phyloP scores from a whole-genome alignment of 179 eudicot genomes.

The Kewa caespitosa region DNA sequence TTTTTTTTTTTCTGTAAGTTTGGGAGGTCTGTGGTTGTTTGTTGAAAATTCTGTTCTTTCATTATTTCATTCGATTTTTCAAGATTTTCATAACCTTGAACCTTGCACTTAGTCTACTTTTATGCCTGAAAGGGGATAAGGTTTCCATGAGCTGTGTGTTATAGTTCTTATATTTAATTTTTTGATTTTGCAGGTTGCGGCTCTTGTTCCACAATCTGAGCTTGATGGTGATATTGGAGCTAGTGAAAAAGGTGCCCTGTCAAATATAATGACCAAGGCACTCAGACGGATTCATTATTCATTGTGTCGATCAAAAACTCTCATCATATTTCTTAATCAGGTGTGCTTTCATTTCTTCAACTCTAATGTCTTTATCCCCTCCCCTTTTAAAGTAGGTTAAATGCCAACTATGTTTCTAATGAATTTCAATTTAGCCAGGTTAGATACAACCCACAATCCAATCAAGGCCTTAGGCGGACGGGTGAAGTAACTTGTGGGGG shows the following conservation, averaged over 20 bases:
- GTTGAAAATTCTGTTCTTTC: background rate
- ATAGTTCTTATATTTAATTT: slow-evolving; percentile 24
- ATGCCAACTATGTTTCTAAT: slow-evolving; percentile 1
- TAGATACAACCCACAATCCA: slow-evolving; percentile 52
- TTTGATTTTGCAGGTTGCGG: slow-evolving; percentile 75
- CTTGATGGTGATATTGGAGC: slow-evolving; percentile 49
- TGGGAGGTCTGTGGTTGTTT: background rate
- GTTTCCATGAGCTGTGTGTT: background rate
- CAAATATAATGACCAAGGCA: slow-evolving; percentile 77
- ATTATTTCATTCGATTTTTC: background rate
- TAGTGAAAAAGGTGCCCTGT: slow-evolving; percentile 33
- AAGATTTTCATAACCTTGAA: background rate
- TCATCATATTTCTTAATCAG: slow-evolving; percentile 89
- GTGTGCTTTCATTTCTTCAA: slow-evolving; percentile 30
- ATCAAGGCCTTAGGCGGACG: slow-evolving; percentile 43
- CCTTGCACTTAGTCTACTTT: background rate
- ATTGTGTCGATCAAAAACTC: slow-evolving; percentile 67
- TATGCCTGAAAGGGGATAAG: background rate
- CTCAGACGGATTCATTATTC: slow-evolving; percentile 81
- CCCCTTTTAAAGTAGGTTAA: background rate
- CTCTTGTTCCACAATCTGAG: slow-evolving; percentile 85
- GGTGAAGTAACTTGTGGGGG: slow-evolving; percentile 89
- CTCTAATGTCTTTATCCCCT: background rate
- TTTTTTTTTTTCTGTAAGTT: slow-evolving; percentile 1
- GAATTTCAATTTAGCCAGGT: slow-evolving; percentile 45